Base-by-base conservation (phyloP, 148 eudicot species). In the Heliosperma pusillum region DNA sequence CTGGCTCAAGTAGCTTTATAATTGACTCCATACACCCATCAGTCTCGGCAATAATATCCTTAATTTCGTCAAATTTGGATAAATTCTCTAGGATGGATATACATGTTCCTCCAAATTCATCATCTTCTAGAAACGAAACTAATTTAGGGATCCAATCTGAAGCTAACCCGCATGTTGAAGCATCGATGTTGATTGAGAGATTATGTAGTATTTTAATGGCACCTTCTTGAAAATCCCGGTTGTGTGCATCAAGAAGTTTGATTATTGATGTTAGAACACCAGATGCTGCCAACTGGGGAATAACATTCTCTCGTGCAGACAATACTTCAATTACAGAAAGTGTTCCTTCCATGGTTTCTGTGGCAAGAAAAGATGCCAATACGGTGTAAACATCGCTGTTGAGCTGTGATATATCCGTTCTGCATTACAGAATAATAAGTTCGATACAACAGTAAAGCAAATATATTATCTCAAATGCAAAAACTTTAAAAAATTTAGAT, bases 11-110 rank as follows among this genome's bases (percentile, higher is more conserved):
- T 36, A 91, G 61, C 61, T 83, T 85, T 29, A 82, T 81, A 64
- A 93, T 83, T 16, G 90, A 77, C 55, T 88, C 71, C 56, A 93
- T 85, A 81, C 97, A 91, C 8, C 95, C 97, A 30, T 85, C 78
- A 36, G 95, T 84, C 81, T 87, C 87, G 40, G 86, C 90, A 66
- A 90, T 68, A 5, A 66, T 65, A 53, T 40, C 56, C 82, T 79
- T 82, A 21, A 80, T 79, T 50, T 70, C 86, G 82, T 86, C 83
- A 17, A 81, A 74, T 30, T 77, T 60, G 58, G 87, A 85, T 61
- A 93, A 52, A 50, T 88, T 88, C 40, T 78, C 83, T 77, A 93
- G 79, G 78, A 91, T 88, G 64, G 66, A 62, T 66, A 89, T 58
- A 74, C 90, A 86, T 25, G 80, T 84, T 69, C 86, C 82, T n/a